Base-by-base conservation (phyloP, 192 early-diverging fungal genomes). In the Oehlia diaphana region DNA sequence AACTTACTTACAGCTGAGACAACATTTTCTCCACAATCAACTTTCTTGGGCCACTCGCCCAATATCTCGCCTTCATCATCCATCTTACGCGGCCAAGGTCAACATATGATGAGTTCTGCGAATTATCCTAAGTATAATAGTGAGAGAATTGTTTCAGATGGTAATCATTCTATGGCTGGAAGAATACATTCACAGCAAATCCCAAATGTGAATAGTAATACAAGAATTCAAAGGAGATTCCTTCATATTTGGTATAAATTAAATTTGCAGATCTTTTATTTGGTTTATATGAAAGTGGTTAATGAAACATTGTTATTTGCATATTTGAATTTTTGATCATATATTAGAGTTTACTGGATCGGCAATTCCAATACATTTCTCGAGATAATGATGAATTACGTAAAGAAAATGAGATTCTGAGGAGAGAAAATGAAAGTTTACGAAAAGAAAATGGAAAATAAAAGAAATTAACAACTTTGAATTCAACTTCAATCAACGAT, bases 1-100 rank as follows among this genome's bases (percentile, higher is more conserved):
- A 65, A 71, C 16, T 62, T 23, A 39, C 65, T 23, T 49, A 76
- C 71, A 61, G 67, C 47, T 58, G 81, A 82, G 21, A 72, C 44
- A 9, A 49, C 53, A 63, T 81, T 72, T 78, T 86, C 83, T 21
- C 78, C 61, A 39, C 76, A 79, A 37, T 80, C 80, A 9, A 87
- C 80, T 39, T 70, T 63, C 49, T 16, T 77, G 26, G 49, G 65
- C 14, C 68, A 53, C 3, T 85, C 84, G 3, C 82, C 88, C 2
- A 80, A 76, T 23, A 83, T 82, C 1, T 88, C 87, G 33, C 85
- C 84, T 9, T 76, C 84, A 12, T 80, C 81, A 44, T 83, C 84
- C 9, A 50, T 86, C 12, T 67, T 81, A 63, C 73, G 83, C 12
- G 86, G 80, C 50, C 84, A 86, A 77, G 66, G 68, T 9, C 73